These are phyloP conservation scores for Nelumbo lutea DNA, from an alignment of 164 flowering plant species.

Conservation along the genomic window DNA sequence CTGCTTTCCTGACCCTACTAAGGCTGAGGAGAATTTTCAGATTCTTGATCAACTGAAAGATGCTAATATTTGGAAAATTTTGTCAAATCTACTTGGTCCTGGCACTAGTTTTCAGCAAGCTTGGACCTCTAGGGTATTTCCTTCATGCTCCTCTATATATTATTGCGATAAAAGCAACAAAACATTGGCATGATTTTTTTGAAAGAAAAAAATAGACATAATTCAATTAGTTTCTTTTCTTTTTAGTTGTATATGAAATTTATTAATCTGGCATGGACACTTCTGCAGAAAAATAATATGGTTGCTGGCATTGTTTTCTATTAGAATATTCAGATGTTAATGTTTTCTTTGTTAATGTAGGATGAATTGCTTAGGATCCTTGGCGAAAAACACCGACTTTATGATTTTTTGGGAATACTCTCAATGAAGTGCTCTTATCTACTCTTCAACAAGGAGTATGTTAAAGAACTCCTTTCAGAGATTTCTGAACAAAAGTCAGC, in stretches of 20 bases:
- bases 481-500: constrained; percentile 47
- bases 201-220: too few species aligned
- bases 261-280: neutral
- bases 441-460: constrained; percentile 87
- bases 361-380: constrained; percentile 80
- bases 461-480: constrained; percentile 65
- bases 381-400: constrained; percentile 76
- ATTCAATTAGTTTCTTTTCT: neutral
- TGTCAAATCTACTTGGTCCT: constrained; percentile 56
- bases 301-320: too few species aligned
- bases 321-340: neutral
- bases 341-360: constrained; percentile 33
- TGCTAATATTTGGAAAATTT: constrained; percentile 30
- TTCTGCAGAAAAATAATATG: too few species aligned
- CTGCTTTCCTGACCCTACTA: constrained; percentile 67
- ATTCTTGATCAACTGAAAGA: constrained; percentile 87
- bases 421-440: constrained; percentile 80
- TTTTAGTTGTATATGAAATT: neutral
- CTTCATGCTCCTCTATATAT: neutral
- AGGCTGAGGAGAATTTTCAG: constrained; percentile 81
- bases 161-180: too few species aligned
- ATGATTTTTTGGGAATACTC: constrained; percentile 69
- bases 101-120: constrained; percentile 53
- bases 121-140: constrained; percentile 48
- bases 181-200: too few species aligned